Evolutionary conservation across 2,329 filamentous ascomycete genomes (phyloP).

Genomic region (Ceratocystis cubensis): DNA sequence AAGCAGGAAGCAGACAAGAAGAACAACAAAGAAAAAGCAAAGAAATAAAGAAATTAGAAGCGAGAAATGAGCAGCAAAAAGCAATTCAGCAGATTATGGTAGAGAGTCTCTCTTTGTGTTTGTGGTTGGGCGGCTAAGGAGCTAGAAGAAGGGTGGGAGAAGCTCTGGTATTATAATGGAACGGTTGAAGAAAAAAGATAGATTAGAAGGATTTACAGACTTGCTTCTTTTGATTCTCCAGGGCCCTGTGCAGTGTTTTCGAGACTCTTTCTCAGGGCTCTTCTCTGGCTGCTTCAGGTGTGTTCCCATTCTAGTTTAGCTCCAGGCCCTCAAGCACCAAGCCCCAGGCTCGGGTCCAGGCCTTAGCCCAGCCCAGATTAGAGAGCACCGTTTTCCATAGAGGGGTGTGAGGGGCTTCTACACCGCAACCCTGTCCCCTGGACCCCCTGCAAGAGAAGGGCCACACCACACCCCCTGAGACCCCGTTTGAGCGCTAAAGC

Average conservation of each 20-base stretch:
- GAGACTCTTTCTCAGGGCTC: background rate
- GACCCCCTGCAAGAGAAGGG: background rate
- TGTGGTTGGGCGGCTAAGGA: conserved; percentile 11
- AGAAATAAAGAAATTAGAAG: conserved; percentile 15
- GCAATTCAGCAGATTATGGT: background rate
- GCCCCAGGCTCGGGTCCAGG: background rate
- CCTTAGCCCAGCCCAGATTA: background rate
- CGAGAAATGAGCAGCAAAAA: conserved; percentile 12
- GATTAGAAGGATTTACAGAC: background rate
- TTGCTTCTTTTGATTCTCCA: background rate
- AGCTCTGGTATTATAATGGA: conserved; percentile 17
- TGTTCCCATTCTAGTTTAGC: background rate
- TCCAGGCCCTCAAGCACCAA: background rate
- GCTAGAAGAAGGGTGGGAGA: conserved; percentile 4
- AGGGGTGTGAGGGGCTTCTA: background rate
- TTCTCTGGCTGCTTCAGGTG: background rate
- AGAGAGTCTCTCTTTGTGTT: conserved; percentile 1
- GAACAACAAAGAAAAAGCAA: background rate
- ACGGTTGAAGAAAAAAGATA: conserved; percentile 1
- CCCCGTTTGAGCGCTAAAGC: background rate
- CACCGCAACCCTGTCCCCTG: background rate
- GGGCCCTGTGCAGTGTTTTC: background rate
- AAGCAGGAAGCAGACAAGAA: conserved; percentile 1
- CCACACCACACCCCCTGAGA: background rate
- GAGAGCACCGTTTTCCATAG: background rate